Evolutionary conservation across 768 basidiomycete species (phyloP), one percentile per base, ranked within the genome.

Genomic region (Mycena vulgaris): DNA sequence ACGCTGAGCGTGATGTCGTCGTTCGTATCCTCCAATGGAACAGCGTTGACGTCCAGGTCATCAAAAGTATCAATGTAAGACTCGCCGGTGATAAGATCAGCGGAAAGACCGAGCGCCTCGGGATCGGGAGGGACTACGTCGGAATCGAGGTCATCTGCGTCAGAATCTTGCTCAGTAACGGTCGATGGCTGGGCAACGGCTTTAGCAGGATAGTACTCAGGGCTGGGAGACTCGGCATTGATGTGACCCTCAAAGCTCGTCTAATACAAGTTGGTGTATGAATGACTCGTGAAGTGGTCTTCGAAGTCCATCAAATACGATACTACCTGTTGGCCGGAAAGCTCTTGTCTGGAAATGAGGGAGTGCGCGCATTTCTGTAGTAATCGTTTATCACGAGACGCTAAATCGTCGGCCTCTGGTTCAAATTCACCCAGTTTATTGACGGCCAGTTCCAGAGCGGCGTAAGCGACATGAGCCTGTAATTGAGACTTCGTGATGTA

Each of bases 401-500:
- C 64, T 9, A 55, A 19, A 17, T 52, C 51, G 16, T 69, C 66
- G 23, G 48, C 40, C 19, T 49, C 37, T 0, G 55, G 23, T 25
- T 71, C 53, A 47, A 33, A 63, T 27, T 70, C 63, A 10, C 71
- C 75, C 13, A 80, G 33, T n/a, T 70, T 73, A n/a, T 57, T 55
- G 0, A 80, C 65, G 0, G 80, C 76, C 2, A 69, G 31, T 39
- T 80, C 75, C 2, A 82, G 63, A 0, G 78, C 77, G 1, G 75
- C 75, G 51, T 75, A 77, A 1, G 77, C 72, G 33, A 79, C 76
- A 49, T 82, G 77, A 10, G 79, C 66, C 37, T 78, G 77, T 25
- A 81, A 69, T 27, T 76, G 72, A 0, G 78, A 51, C 42, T 83
- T 83, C 0, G 80, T 82, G 31, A 83, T 81, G 48, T 83, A 82